These are phyloP conservation scores for Blastomyces parvus DNA, from an alignment of 2,329 filamentous ascomycete genomes.

Conservation along the genomic window DNA sequence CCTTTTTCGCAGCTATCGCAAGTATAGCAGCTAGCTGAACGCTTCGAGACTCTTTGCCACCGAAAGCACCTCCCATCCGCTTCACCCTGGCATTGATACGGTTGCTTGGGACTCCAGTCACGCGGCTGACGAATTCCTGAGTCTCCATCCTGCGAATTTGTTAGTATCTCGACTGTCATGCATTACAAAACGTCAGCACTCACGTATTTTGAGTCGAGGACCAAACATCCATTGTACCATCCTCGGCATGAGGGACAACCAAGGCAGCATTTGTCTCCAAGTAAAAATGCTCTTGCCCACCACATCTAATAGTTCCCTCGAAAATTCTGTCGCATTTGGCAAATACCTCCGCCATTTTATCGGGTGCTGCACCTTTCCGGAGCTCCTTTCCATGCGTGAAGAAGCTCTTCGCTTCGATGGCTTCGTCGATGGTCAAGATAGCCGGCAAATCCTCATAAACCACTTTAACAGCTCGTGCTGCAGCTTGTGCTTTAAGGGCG, in stretches of 20 bases:
- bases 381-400: constrained; percentile 67
- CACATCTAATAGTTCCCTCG: constrained; percentile 65
- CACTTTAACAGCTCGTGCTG: constrained; percentile 64
- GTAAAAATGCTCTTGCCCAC: constrained; percentile 87
- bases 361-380: constrained; percentile 52
- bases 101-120: constrained; percentile 65
- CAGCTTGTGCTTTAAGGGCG: constrained; percentile 60
- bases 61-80: constrained; percentile 75
- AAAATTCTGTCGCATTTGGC: constrained; percentile 65
- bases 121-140: constrained; percentile 68
- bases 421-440: constrained; percentile 80
- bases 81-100: constrained; percentile 76
- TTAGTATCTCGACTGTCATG: background rate
- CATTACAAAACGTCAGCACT: constrained; percentile 22
- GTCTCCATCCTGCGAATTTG: constrained; percentile 35
- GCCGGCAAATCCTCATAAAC: constrained; percentile 77
- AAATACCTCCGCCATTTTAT: constrained; percentile 57
- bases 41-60: constrained; percentile 75
- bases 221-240: constrained; percentile 81
- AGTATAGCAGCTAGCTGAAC: constrained; percentile 66
- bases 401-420: constrained; percentile 71
- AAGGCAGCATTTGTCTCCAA: constrained; percentile 76
- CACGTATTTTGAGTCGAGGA: constrained; percentile 77
- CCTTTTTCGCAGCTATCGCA: constrained; percentile 71
- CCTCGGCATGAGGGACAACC: constrained; percentile 70